phyloP scores from a whole-genome alignment of 2,329 filamentous ascomycete genomes.

The Geosmithia putterillii region DNA sequence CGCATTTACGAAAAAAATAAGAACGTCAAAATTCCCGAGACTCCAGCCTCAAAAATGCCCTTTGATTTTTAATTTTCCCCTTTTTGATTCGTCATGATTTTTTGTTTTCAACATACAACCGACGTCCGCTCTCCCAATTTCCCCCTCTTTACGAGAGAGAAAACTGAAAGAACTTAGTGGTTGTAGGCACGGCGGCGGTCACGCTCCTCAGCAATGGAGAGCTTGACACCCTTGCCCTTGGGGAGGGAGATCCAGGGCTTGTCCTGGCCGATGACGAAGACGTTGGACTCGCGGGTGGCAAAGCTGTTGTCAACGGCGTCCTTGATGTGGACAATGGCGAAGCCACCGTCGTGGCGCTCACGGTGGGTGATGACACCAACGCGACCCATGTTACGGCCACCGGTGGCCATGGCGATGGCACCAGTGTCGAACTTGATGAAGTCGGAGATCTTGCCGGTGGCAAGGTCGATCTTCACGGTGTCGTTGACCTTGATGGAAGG shows the following conservation, averaged over 20 bases:
- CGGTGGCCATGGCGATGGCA: constrained; percentile 95
- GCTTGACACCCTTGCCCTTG: constrained; percentile 99
- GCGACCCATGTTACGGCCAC: constrained; percentile 99
- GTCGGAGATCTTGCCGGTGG: constrained; percentile 95
- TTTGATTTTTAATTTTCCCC: no score
- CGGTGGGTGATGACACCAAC: constrained; percentile 99
- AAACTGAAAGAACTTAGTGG: constrained; percentile 20
- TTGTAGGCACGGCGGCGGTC: constrained; percentile 76
- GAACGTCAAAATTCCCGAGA: no score
- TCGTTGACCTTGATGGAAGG: constrained; percentile 99
- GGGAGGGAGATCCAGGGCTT: constrained; percentile 99
- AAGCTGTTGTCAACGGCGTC: constrained; percentile 99
- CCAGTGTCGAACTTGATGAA: constrained; percentile 99
- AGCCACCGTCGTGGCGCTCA: constrained; percentile 99
- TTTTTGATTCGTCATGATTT: no score
- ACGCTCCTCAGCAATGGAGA: constrained; percentile 97
- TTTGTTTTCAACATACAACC: constrained; percentile 3
- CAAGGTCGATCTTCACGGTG: constrained; percentile 97
- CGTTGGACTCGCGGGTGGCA: constrained; percentile 98
- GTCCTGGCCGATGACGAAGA: constrained; percentile 96
- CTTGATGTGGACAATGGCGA: constrained; percentile 99
- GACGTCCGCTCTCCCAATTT: not conserved
- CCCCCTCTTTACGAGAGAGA: not conserved
- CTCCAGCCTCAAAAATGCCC: no score
- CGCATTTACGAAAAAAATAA: no score